Percentiles rank a stretch among this genome's conserved stretches.
These are phyloP conservation scores for Monilinia polystroma DNA, from an alignment of 2,329 filamentous ascomycete genomes.

Conservation along the genomic window DNA sequence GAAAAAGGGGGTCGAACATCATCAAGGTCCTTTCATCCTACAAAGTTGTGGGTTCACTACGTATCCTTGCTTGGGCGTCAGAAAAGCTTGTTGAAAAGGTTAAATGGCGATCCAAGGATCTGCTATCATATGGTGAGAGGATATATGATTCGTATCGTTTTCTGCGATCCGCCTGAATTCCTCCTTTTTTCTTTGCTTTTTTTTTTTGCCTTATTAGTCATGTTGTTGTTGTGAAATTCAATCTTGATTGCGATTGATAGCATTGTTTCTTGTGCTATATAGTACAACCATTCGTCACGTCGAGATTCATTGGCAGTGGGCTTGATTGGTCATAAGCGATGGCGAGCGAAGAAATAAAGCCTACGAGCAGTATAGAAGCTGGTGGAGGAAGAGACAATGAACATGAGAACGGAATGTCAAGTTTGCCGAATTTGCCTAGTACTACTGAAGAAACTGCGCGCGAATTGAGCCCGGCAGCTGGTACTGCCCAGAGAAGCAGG, in stretches of 20 bases:
- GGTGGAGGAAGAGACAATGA: slow-evolving; percentile 18
- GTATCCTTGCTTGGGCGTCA: neutral
- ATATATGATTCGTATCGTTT: slow-evolving; percentile 17
- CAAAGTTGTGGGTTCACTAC: slow-evolving; percentile 11
- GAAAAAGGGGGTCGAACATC: neutral
- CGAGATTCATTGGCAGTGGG: neutral
- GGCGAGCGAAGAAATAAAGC: slow-evolving; percentile 12
- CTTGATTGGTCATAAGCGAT: slow-evolving; percentile 5
- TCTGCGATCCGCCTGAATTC: neutral
- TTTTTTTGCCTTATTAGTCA: neutral
- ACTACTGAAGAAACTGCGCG: slow-evolving; percentile 1
- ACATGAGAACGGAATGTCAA: slow-evolving; percentile 1
- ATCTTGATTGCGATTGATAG: neutral
- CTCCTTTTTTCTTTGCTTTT: neutral
- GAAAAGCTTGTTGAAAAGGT: slow-evolving; percentile 17
- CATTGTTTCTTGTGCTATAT: neutral
- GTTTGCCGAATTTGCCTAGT: neutral
- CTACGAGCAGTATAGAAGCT: slow-evolving; percentile 10
- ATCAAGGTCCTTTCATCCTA: neutral
- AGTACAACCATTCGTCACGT: neutral
- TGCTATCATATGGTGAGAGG: neutral
- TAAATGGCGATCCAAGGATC: neutral
- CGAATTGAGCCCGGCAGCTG: slow-evolving; percentile 8
- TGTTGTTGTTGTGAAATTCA: neutral
- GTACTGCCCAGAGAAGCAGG: neutral